Evolutionary conservation across 768 basidiomycete species (phyloP).

Genomic region (Candolleomyces efflorescens): DNA sequence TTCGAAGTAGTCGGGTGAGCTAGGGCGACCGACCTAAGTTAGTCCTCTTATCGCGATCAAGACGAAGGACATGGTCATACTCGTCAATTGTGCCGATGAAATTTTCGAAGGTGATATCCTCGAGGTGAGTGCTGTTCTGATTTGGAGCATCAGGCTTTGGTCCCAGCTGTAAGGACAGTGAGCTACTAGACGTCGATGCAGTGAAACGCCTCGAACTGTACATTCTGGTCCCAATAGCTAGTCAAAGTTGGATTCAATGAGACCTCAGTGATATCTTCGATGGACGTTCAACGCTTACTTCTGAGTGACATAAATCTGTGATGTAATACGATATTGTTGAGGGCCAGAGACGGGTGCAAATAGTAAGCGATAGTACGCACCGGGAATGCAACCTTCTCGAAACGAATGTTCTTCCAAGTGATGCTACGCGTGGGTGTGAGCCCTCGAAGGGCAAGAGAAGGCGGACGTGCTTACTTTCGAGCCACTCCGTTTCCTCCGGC

Average conservation of each 20-base stretch:
- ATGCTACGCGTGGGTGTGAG: slow-evolving; percentile 27
- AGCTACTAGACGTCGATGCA: neutral
- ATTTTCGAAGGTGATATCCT: slow-evolving; percentile 52
- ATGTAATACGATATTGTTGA: neutral
- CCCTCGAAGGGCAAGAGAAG: neutral
- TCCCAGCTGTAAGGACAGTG: slow-evolving; percentile 25
- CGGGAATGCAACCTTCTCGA: slow-evolving; percentile 51
- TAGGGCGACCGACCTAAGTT: slow-evolving; percentile 1
- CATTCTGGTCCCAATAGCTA: slow-evolving; percentile 63
- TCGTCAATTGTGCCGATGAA: slow-evolving; percentile 51
- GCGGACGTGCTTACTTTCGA: slow-evolving; percentile 37
- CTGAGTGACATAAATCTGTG: slow-evolving; percentile 57
- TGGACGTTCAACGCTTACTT: slow-evolving; percentile 34
- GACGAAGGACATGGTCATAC: slow-evolving; percentile 17
- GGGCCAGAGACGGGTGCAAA: too few relatives aligned
- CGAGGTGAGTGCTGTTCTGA: slow-evolving; percentile 50
- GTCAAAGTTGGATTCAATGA: neutral
- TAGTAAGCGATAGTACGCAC: too few relatives aligned
- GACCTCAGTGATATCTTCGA: neutral
- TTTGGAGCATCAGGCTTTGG: slow-evolving; percentile 39
- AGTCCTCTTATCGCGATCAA: neutral
- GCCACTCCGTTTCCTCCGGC: slow-evolving; percentile 57
- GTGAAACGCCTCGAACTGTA: slow-evolving; percentile 16
- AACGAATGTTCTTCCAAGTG: slow-evolving; percentile 55
- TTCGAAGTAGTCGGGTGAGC: slow-evolving; percentile 44